phyloP scores from a whole-genome alignment of 108 stramenopile species.

The Skeletonema tropicum region DNA sequence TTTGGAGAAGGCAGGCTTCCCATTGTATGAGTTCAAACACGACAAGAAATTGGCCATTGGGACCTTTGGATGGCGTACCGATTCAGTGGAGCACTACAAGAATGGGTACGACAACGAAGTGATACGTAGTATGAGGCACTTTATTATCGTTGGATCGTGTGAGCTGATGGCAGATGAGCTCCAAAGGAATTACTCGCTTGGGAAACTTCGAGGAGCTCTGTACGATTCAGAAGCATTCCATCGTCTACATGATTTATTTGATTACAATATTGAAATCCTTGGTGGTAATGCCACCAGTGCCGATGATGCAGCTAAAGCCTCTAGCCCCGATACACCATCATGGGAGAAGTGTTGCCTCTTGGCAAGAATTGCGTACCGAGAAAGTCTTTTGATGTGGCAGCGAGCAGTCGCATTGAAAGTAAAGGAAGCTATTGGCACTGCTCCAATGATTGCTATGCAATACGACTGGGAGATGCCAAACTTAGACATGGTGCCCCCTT shows the following conservation, averaged over 20 bases:
- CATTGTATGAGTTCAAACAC: neutral
- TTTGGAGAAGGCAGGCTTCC: neutral
- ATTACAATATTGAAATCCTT: neutral
- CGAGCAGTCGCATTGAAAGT: neutral
- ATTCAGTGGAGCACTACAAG: neutral
- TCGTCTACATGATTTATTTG: neutral
- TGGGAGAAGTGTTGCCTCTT: neutral
- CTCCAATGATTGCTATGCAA: too few species aligned
- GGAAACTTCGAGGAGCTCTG: neutral
- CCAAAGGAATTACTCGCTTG: neutral
- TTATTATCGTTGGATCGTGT: neutral
- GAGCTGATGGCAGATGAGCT: neutral
- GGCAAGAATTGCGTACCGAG: neutral
- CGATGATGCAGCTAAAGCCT: neutral
- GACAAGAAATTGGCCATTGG: neutral
- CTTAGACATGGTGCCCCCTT: neutral
- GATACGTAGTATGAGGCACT: neutral
- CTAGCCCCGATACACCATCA: neutral
- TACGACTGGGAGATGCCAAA: too few species aligned
- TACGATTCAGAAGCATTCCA: neutral
- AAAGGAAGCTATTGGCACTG: neutral
- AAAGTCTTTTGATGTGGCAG: constrained; percentile 1
- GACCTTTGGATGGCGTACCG: neutral
- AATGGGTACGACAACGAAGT: neutral
- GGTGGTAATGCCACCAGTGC: neutral